phyloP scores from a whole-genome alignment of 192 early-diverging fungal species.

The Phycomyces nitens region DNA sequence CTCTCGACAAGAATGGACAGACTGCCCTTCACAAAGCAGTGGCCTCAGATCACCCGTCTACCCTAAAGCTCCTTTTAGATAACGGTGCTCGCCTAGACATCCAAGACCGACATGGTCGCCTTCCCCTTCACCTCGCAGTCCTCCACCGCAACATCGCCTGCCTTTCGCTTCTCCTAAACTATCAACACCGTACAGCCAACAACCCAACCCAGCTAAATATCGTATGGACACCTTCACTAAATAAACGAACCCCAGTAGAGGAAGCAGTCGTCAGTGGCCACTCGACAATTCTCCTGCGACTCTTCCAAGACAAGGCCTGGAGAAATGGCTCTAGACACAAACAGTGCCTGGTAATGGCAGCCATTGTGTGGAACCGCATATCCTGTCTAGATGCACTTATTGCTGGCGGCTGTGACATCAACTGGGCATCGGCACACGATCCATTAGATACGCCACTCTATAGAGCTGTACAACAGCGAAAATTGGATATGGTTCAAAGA shows the following conservation, averaged over 20 bases:
- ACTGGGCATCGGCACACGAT: background rate
- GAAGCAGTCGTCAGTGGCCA: conserved; percentile 16
- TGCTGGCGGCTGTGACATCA: conserved; percentile 5
- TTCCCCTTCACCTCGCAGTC: conserved; percentile 24
- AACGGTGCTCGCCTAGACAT: conserved; percentile 17
- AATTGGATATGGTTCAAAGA: conserved; percentile 26
- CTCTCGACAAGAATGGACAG: conserved; percentile 1
- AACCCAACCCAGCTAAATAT: conserved; percentile 12
- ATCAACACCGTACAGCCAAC: conserved; percentile 7
- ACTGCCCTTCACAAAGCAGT: conserved; percentile 25
- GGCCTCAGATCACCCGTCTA: background rate
- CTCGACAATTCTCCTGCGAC: background rate
- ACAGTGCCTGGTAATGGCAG: conserved; percentile 1
- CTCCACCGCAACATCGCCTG: conserved; percentile 15
- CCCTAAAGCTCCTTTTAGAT: conserved; percentile 4
- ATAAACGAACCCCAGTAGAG: conserved; percentile 1
- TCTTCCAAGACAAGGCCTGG: conserved; percentile 5
- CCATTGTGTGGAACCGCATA: conserved; percentile 31
- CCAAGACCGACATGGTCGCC: conserved; percentile 5
- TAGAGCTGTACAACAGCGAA: conserved; percentile 30
- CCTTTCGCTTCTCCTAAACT: conserved; percentile 12
- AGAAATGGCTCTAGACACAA: background rate
- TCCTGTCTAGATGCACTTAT: conserved; percentile 20
- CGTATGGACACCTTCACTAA: conserved; percentile 1
- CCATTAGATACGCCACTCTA: conserved; percentile 10